Conservation (phyloP, 306 rosid species). For the Trifolium subterraneum region DNA sequence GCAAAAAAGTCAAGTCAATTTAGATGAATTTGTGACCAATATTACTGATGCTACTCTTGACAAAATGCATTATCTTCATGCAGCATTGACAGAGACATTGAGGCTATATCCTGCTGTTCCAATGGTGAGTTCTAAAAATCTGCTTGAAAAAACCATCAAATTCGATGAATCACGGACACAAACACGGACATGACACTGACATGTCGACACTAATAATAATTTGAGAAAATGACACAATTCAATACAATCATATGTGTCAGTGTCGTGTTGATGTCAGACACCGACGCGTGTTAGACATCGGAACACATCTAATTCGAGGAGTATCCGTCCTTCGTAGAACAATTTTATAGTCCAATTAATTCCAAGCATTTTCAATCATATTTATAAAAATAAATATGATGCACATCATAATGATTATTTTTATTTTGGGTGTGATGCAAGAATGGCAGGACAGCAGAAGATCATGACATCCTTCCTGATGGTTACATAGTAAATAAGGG, state of each 20-base stretch:
- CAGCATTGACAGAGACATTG: conserved; percentile 81
- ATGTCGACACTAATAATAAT: too few species aligned
- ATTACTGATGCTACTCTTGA: conserved; percentile 68
- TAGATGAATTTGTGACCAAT: conserved; percentile 53
- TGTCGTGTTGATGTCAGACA: too few species aligned
- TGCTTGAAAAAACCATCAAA: neutral
- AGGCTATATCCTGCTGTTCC: conserved; percentile 86
- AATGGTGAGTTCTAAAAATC: conserved; percentile 34
- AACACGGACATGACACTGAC: too few species aligned
- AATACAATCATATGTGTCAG: too few species aligned
- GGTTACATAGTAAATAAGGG: conserved; percentile 67
- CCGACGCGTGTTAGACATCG: too few species aligned
- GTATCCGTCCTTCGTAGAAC: too few species aligned
- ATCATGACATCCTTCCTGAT: conserved; percentile 72
- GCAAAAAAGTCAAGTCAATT: conserved; percentile 38
- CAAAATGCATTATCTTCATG: conserved; percentile 85
- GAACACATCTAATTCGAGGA: too few species aligned
- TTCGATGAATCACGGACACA: too few species aligned
- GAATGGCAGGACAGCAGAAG: conserved; percentile 68
- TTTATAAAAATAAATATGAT: too few species aligned
- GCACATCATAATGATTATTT: too few species aligned
- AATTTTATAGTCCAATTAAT: neutral
- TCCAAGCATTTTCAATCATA: neutral
- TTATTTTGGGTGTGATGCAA: too few species aligned
- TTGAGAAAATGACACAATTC: too few species aligned